Percentiles rank a stretch among this genome's conserved stretches.
Conservation (phyloP, 768 basidiomycete genomes). For the Mycena kentingensis region DNA sequence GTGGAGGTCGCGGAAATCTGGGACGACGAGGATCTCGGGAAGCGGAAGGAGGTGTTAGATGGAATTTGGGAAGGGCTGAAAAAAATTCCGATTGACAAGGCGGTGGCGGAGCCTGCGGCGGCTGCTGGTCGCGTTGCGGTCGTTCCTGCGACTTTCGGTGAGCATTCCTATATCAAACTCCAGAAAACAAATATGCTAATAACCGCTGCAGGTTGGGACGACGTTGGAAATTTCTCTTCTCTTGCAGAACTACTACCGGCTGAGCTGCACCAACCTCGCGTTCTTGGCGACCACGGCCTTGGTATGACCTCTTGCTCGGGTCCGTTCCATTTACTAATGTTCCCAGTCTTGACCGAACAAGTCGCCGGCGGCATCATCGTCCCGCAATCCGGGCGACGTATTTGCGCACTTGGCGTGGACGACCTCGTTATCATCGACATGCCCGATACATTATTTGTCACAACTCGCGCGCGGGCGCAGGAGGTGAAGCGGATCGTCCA, state of each 20-base stretch:
- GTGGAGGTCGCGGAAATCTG: conserved; percentile 68
- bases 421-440: conserved; percentile 90
- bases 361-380: conserved; percentile 91
- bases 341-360: conserved; percentile 81
- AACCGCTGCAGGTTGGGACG: conserved; percentile 78
- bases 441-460: conserved; percentile 86
- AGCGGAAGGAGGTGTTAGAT: conserved; percentile 54
- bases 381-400: conserved; percentile 80
- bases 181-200: conserved; percentile 2
- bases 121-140: conserved; percentile 79
- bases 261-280: conserved; percentile 81
- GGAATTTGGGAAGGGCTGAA: conserved; percentile 78
- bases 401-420: conserved; percentile 83
- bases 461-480: conserved; percentile 85
- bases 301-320: conserved; percentile 46
- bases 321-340: conserved; percentile 15
- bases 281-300: conserved; percentile 73
- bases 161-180: conserved; percentile 28
- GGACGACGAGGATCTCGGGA: conserved; percentile 63
- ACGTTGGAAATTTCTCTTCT: conserved; percentile 90
- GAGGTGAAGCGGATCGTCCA: conserved; percentile 87
- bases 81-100: conserved; percentile 88
- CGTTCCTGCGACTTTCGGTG: conserved; percentile 87
- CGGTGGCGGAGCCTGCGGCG: conserved; percentile 86
- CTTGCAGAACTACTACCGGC: conserved; percentile 83